Conservation (phyloP, 2,329 filamentous ascomycete genomes). For the Aspergillus novofumigatus region DNA sequence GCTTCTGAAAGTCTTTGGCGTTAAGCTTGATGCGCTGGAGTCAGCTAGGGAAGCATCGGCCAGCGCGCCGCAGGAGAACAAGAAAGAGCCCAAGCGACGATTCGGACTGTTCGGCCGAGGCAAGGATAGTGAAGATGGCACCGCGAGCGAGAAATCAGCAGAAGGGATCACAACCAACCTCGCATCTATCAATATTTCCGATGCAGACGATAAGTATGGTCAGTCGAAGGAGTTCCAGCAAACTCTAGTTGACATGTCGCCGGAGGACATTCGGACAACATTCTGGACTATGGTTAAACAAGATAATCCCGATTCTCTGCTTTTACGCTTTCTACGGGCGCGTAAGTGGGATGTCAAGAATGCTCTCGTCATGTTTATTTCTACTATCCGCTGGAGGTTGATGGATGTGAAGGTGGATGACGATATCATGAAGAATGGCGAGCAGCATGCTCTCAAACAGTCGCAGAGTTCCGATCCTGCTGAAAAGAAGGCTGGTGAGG, state of each 20-base stretch:
- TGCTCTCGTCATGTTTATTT: constrained; percentile 88
- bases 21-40: constrained; percentile 37
- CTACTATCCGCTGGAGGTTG: constrained; percentile 87
- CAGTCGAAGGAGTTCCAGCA: constrained; percentile 82
- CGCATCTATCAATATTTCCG: constrained; percentile 39
- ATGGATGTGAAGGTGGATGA: constrained; percentile 83
- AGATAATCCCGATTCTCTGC: constrained; percentile 82
- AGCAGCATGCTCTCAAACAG: constrained; percentile 61
- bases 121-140: constrained; percentile 46
- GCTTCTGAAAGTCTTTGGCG: constrained; percentile 70
- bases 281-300: constrained; percentile 96
- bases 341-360: constrained; percentile 94
- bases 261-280: constrained; percentile 72
- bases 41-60: constrained; percentile 17
- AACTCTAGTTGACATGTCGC: constrained; percentile 69
- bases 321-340: constrained; percentile 80
- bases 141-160: constrained; percentile 31
- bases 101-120: constrained; percentile 65
- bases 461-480: constrained; percentile 56
- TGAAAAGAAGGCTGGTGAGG: constrained; percentile 64
- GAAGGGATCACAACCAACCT: constrained; percentile 35
- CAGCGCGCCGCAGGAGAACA: constrained; percentile 42
- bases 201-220: constrained; percentile 85
- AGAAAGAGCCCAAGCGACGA: constrained; percentile 68
- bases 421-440: constrained; percentile 76